Base-by-base conservation (phyloP, 2,329 filamentous ascomycete species). In the Pyrenophora seminiperda region DNA sequence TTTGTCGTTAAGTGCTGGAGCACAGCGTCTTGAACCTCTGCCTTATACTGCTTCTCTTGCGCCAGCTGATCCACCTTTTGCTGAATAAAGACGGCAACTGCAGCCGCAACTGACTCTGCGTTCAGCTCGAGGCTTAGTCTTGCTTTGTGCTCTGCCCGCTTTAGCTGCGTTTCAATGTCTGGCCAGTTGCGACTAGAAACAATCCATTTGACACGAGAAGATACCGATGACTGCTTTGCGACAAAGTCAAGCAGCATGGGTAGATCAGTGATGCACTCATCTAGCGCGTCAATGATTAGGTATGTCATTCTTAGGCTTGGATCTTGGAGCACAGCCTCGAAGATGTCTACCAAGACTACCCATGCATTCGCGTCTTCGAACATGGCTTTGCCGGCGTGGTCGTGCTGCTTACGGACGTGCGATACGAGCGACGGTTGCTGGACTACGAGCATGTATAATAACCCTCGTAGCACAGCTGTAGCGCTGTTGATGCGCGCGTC, bases 261-360 rank as follows among this genome's bases (percentile, higher is more conserved):
- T 11, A 22, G 34, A 32, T 39, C 14, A 33, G 27, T 37, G 13
- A 41, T 30, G 17, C 55, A 59, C 27, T 61, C 53, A 15, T 61
- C 58, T 9, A 61, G 45, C 9, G 58, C 53, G n/a, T 61, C 48
- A 10, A 61, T 39, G 10, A 61, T 14, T 13, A 61, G 31, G 20
- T 50, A 59, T 9, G 42, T 51, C 1, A 18, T 29, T 2, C 15
- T 20, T 18, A 1, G 49, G 37, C 10, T 60, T 2, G 53, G 46
- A 34, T 79, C 74, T 11, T 66, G 13, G 1, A 82, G 48, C 9
- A 82, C 76, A 3, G 56, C 53, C 0, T n/a, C 51, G 0, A 82
- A 69, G 4, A 80, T 73, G 1, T 68, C 47, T 0, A 58, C 24
- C 18, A 61, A 14, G 9, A 32, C 41, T 10, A 47, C 13, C 55